Evolutionary conservation across 2,329 filamentous ascomycete species (phyloP).

Genomic region (Trichoderma atroviride): DNA sequence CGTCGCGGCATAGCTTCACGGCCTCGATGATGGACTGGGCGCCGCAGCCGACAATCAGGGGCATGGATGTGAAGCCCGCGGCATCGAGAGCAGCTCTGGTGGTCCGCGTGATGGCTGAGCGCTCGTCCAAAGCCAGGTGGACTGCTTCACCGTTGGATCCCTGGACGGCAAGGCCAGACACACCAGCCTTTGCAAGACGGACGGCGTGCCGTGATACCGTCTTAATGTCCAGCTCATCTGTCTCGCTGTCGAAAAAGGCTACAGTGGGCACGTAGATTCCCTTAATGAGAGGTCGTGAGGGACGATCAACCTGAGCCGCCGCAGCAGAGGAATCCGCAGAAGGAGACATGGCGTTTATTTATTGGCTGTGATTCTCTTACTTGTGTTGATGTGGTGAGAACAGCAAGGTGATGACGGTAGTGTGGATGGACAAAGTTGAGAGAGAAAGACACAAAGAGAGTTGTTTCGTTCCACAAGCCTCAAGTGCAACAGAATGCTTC

Average conservation of each 20-base stretch:
- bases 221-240: slow-evolving; percentile 67
- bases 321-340: slow-evolving; percentile 18
- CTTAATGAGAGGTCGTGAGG: slow-evolving; percentile 44
- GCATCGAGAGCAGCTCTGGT: slow-evolving; percentile 69
- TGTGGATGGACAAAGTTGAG: neutral
- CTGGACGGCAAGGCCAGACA: slow-evolving; percentile 74
- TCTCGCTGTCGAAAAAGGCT: slow-evolving; percentile 68
- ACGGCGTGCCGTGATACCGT: slow-evolving; percentile 65
- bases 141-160: slow-evolving; percentile 84
- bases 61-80: slow-evolving; percentile 65
- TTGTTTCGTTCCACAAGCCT: neutral
- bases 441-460: neutral
- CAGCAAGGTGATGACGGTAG: neutral
- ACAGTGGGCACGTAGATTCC: slow-evolving; percentile 75
- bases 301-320: slow-evolving; percentile 26
- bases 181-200: slow-evolving; percentile 72
- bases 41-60: slow-evolving; percentile 76
- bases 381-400: neutral
- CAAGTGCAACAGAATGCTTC: neutral
- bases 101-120: slow-evolving; percentile 66
- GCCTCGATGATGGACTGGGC: slow-evolving; percentile 74
- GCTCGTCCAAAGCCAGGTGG: slow-evolving; percentile 72
- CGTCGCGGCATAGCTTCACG: slow-evolving; percentile 69
- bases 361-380: neutral
- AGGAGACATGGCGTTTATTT: slow-evolving; percentile 19